These are phyloP conservation scores for Dendrothele bispora DNA, from an alignment of 768 basidiomycete species.

Conservation along the genomic window DNA sequence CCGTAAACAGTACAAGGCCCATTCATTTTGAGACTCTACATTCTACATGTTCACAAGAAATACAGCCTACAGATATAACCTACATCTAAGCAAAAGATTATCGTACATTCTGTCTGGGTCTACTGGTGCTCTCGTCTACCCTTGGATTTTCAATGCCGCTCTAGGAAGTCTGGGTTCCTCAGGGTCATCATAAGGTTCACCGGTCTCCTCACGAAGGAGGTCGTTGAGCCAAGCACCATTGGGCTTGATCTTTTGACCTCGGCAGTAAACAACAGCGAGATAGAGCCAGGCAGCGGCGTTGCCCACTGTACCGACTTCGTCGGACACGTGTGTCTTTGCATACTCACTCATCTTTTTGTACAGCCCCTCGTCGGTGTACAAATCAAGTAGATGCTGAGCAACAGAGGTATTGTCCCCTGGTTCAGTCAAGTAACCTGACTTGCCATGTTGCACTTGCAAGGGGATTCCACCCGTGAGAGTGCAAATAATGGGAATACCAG, in stretches of 20 bases:
- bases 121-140: too few species aligned
- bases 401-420: conserved; percentile 76
- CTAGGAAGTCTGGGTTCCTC: conserved; percentile 80
- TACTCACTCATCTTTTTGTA: conserved; percentile 64
- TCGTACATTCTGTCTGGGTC: background rate
- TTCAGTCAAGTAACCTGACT: conserved; percentile 83
- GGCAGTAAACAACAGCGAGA: conserved; percentile 76
- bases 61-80: conserved; percentile 3
- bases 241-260: conserved; percentile 76
- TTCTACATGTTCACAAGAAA: conserved; percentile 1
- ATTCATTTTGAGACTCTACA: too few species aligned
- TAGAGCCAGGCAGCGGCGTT: conserved; percentile 57
- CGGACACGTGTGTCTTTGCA: conserved; percentile 75
- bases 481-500: conserved; percentile 84
- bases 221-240: conserved; percentile 87
- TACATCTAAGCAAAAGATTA: conserved; percentile 3
- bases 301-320: conserved; percentile 84
- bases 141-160: conserved; percentile 55
- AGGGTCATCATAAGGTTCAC: conserved; percentile 61
- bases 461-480: conserved; percentile 91
- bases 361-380: conserved; percentile 72
- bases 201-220: conserved; percentile 72
- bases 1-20: too few species aligned
- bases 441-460: conserved; percentile 84
- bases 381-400: conserved; percentile 72